Evolutionary conservation across 805 yeast genomes (phyloP), one percentile per base, ranked within the genome.

Genomic region (Ogataea glucozyma): DNA sequence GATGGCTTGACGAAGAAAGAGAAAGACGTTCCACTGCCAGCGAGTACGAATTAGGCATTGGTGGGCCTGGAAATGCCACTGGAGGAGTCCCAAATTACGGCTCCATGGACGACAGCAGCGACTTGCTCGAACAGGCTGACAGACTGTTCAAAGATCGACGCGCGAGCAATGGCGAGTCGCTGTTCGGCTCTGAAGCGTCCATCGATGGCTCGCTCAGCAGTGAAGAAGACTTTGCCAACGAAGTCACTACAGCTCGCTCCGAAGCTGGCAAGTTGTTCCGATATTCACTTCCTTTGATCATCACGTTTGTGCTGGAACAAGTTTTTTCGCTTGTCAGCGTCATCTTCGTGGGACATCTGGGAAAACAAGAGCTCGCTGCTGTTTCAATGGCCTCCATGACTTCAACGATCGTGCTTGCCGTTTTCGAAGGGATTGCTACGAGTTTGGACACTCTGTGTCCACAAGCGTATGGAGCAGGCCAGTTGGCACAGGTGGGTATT

Each of bases 371-470:
- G 58, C 67, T 85, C 38, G 91, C 90, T 6, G 91, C 88, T 10
- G 87, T 83, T 6, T 79, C 88, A 6, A 67, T 85, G 53, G 82
- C 87, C 6, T 76, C 88, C 14, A 85, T 85, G 90, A 83, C 90
- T 2, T 87, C 88, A 2, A 83, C 85, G 46, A 83, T 85, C 31
- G 75, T 83, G 1, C 73, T 83, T 48, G 88, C 89, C 19, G 73
- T 85, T 1, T 80, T 84, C 53, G 88, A 83, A 60, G 93, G 91
- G 12, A 76, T 85, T 1, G 73, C 88, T 13, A 85, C 91, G 0
- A 76, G 88, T 46, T 68, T 85, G 40, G 91, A 85, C 55, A 85
- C 93, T 0, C 66, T 85, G 22, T 85, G 93, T 60, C 84, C 90
- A 2, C 91, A 85, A 62, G 85, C 90, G 0, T 85, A 72, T 57